phyloP scores from a whole-genome alignment of 495 filamentous ascomycete genomes.

The Podospora australis region DNA sequence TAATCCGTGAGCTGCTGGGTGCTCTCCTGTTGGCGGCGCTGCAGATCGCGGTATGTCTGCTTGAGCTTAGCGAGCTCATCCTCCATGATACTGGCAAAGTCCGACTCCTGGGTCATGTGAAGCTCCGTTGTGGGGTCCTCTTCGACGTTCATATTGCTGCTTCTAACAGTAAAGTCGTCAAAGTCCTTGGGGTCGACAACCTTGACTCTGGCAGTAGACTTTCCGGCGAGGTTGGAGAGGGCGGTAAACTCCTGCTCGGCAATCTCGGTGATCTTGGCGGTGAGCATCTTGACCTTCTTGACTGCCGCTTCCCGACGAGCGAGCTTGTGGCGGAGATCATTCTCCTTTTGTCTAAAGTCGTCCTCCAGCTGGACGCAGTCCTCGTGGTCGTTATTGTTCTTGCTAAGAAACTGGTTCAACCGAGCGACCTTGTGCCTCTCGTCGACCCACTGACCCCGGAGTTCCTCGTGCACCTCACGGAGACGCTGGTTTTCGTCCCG shows the following conservation, averaged over 20 bases:
- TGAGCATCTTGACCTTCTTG: conserved; percentile 28
- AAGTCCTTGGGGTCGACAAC: conserved; percentile 28
- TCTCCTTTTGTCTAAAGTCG: conserved; percentile 29
- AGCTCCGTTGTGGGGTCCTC: conserved; percentile 39
- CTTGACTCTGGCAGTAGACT: conserved; percentile 26
- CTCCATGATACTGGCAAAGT: conserved; percentile 36
- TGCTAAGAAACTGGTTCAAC: conserved; percentile 24
- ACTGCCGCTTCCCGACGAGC: conserved; percentile 30
- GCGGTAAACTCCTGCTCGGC: conserved; percentile 25
- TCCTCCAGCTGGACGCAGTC: conserved; percentile 28
- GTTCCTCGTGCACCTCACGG: conserved; percentile 21
- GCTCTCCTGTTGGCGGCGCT: conserved; percentile 17
- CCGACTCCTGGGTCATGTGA: conserved; percentile 36
- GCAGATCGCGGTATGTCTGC: conserved; percentile 30
- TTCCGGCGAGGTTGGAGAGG: conserved; percentile 18
- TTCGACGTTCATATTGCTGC: conserved; percentile 23
- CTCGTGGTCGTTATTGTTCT: conserved; percentile 22
- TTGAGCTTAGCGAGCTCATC: conserved; percentile 32
- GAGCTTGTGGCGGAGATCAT: conserved; percentile 25
- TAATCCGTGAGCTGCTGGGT: conserved; percentile 19
- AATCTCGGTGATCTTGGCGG: conserved; percentile 26
- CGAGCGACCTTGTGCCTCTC: conserved; percentile 25
- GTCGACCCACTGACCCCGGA: conserved; percentile 21
- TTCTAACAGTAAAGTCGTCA: conserved; percentile 26
- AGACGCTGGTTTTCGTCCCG: conserved; percentile 26